Conservation (phyloP, 78 protist genomes). For the Cavenderia fasciculata region DNA sequence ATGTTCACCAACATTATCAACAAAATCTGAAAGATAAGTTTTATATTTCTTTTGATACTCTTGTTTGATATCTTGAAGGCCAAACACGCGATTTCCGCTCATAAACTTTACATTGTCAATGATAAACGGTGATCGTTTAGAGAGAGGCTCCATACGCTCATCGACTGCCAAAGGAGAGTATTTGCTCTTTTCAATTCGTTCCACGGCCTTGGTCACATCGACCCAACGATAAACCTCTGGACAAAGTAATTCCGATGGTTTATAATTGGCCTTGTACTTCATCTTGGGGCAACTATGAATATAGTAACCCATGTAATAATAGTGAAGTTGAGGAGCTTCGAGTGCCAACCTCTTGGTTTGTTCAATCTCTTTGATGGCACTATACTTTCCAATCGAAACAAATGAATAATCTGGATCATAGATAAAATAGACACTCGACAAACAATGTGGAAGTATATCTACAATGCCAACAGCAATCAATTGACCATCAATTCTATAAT, state of each 20-base stretch:
- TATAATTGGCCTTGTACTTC: constrained; percentile 78
- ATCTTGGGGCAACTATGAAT: constrained; percentile 85
- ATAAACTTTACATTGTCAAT: background rate
- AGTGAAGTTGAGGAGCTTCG: constrained; percentile 24
- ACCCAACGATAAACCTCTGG: constrained; percentile 33
- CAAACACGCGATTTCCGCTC: background rate
- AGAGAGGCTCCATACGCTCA: background rate
- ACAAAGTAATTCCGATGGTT: constrained; percentile 77
- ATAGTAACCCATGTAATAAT: constrained; percentile 86
- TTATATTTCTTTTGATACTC: background rate
- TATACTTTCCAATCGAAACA: constrained; percentile 76
- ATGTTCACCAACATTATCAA: background rate
- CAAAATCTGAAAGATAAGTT: background rate
- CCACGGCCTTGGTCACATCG: constrained; percentile 8
- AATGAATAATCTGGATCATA: constrained; percentile 85
- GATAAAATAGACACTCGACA: constrained; percentile 87
- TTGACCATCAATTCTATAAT: constrained; percentile 86
- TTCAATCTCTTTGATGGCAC: constrained; percentile 59
- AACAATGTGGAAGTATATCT: constrained; percentile 87
- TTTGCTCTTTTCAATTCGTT: background rate
- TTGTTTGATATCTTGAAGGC: background rate
- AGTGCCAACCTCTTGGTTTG: background rate
- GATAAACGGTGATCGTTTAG: background rate
- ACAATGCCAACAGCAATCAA: constrained; percentile 89
- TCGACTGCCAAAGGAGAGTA: constrained; percentile 17